Percentiles rank a stretch among this genome's conserved stretches.
Conservation (phyloP, 2,329 filamentous ascomycete species). For the Rhynchosporium agropyri region DNA sequence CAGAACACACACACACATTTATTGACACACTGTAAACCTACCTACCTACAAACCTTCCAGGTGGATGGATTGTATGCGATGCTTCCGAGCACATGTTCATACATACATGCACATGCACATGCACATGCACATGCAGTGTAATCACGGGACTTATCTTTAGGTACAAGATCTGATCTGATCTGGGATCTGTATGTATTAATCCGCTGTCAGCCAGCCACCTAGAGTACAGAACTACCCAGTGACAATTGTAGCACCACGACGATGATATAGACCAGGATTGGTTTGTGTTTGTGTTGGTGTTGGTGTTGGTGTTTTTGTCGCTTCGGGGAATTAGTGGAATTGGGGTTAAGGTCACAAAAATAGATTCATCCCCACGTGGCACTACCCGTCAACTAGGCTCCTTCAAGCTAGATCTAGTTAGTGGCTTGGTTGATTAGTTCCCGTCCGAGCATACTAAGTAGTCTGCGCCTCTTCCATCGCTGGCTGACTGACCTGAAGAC, state of each 20-base stretch:
- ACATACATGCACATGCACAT: background rate
- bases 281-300: slow-evolving; percentile 12
- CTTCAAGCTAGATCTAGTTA: background rate
- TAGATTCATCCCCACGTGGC: background rate
- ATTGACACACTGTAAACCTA: too few species aligned
- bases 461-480: slow-evolving; percentile 13
- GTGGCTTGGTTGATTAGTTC: background rate
- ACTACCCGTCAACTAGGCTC: background rate
- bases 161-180: background rate
- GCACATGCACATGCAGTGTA: slow-evolving; percentile 3
- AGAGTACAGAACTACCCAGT: background rate
- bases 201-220: slow-evolving; percentile 4
- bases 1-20: background rate
- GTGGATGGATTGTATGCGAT: too few species aligned
- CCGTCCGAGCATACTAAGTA: background rate
- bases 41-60: too few species aligned
- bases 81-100: too few species aligned
- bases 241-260: background rate
- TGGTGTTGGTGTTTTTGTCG: background rate
- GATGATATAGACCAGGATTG: background rate
- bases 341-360: slow-evolving; percentile 10
- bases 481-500: background rate
- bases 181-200: slow-evolving; percentile 1
- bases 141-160: slow-evolving; percentile 15
- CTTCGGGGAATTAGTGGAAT: background rate